phyloP scores from a whole-genome alignment of 2,329 filamentous ascomycete genomes.

The Trichoderma breve region DNA sequence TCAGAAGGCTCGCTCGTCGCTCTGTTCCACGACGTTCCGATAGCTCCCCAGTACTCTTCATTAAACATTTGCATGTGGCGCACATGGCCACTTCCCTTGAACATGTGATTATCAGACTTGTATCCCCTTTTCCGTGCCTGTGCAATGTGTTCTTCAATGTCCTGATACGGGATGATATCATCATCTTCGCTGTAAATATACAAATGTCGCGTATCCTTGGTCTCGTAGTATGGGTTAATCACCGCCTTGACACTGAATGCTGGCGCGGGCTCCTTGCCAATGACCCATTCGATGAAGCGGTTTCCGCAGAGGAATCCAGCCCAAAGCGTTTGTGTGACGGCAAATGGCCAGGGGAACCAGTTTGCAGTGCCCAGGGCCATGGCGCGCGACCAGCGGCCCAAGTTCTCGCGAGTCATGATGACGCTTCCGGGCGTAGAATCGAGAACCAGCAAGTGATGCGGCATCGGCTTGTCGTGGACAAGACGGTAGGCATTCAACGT shows the following conservation, averaged over 20 bases:
- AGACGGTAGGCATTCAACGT: conserved; percentile 47
- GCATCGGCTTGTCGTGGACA: conserved; percentile 39
- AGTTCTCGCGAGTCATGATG: conserved; percentile 40
- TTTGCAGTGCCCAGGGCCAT: conserved; percentile 50
- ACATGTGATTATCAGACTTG: conserved; percentile 48
- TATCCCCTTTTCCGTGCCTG: conserved; percentile 49
- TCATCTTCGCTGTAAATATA: conserved; percentile 61
- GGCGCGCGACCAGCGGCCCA: conserved; percentile 51
- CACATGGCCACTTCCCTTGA: conserved; percentile 59
- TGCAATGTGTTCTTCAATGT: conserved; percentile 55
- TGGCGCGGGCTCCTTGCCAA: conserved; percentile 42
- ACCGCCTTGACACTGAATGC: conserved; percentile 38
- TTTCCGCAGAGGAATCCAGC: conserved; percentile 41
- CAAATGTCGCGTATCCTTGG: conserved; percentile 43
- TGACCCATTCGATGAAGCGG: conserved; percentile 34
- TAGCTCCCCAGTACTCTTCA: conserved; percentile 55
- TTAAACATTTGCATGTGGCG: conserved; percentile 58
- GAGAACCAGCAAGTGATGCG: conserved; percentile 47
- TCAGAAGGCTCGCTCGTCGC: conserved; percentile 13
- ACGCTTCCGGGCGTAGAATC: conserved; percentile 55
- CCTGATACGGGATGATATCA: conserved; percentile 53
- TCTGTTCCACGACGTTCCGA: conserved; percentile 32
- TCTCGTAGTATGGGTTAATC: conserved; percentile 39
- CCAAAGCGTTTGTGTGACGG: conserved; percentile 48
- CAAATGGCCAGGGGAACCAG: conserved; percentile 50